Evolutionary conservation across 78 protist genomes (phyloP).

Genomic region (slime mould (Dictyostelium discoideum)): DNA sequence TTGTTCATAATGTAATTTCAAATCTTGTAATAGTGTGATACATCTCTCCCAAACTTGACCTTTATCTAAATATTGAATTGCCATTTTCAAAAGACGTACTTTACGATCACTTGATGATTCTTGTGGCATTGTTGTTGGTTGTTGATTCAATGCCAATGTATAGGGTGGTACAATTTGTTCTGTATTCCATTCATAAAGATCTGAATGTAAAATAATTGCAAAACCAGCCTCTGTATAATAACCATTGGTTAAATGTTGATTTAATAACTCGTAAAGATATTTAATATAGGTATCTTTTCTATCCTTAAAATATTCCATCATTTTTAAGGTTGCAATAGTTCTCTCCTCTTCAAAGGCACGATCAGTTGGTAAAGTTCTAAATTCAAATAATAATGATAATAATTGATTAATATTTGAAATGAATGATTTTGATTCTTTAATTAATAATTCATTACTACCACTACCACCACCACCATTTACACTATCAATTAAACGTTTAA

Average conservation of each 20-base stretch:
- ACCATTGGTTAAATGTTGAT: slow-evolving; percentile 68
- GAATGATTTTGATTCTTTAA: slow-evolving; percentile 7
- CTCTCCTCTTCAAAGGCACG: slow-evolving; percentile 80
- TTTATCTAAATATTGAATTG: slow-evolving; percentile 65
- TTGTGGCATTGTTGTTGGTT: slow-evolving; percentile 36
- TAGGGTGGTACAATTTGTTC: not conserved
- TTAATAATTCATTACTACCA: not conserved
- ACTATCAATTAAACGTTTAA: not conserved
- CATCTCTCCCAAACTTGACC: slow-evolving; percentile 88
- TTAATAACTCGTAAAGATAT: slow-evolving; percentile 78
- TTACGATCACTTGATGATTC: slow-evolving; percentile 64
- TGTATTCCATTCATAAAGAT: slow-evolving; percentile 75
- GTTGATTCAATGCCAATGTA: not conserved
- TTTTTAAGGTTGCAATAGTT: slow-evolving; percentile 80
- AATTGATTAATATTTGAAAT: slow-evolving; percentile 36
- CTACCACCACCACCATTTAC: not conserved
- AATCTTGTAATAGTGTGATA: slow-evolving; percentile 39
- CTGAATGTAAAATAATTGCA: slow-evolving; percentile 71
- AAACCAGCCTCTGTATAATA: slow-evolving; percentile 87
- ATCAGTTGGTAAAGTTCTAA: slow-evolving; percentile 76
- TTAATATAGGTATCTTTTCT: slow-evolving; percentile 84
- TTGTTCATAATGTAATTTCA: slow-evolving; percentile 38
- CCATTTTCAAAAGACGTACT: slow-evolving; percentile 38
- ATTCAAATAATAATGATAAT: slow-evolving; percentile 59
- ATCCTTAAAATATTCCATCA: slow-evolving; percentile 87